Conservation (phyloP, 495 filamentous ascomycete genomes). For the Lepidopterella palustris region DNA sequence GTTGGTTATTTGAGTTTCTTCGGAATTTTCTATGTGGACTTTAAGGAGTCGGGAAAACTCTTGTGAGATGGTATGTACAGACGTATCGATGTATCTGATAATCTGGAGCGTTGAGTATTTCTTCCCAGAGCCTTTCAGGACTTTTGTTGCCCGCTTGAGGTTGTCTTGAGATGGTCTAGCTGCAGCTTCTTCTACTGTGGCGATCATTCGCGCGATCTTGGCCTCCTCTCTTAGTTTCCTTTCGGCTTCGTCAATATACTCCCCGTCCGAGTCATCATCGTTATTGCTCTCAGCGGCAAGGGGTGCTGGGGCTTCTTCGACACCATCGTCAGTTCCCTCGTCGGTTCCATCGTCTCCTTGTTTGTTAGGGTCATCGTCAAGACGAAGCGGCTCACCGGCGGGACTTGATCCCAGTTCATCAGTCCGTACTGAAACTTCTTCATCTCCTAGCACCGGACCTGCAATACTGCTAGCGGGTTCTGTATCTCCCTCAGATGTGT, state of each 20-base stretch:
- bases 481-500: constrained; percentile 17
- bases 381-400: too few species aligned
- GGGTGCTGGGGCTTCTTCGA: not conserved
- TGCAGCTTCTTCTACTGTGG: constrained; percentile 54
- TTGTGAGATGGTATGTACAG: constrained; percentile 43
- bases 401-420: too few species aligned
- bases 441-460: not conserved
- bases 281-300: not conserved
- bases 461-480: not conserved
- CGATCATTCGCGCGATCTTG: constrained; percentile 56
- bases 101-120: constrained; percentile 65
- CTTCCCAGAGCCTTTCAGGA: constrained; percentile 53
- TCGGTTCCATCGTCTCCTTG: too few species aligned
- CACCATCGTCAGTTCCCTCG: constrained; percentile 7
- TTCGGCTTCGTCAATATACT: constrained; percentile 55
- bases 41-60: constrained; percentile 21
- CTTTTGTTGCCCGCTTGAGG: constrained; percentile 55
- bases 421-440: too few species aligned
- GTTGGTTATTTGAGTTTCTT: not conserved
- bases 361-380: too few species aligned
- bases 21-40: not conserved
- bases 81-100: constrained; percentile 44
- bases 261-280: constrained; percentile 35
- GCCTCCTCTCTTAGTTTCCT: constrained; percentile 63
- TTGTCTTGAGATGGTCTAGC: constrained; percentile 48